These are phyloP conservation scores for Leptographium flavum DNA, from an alignment of 2,329 filamentous ascomycete species.

Conservation along the genomic window DNA sequence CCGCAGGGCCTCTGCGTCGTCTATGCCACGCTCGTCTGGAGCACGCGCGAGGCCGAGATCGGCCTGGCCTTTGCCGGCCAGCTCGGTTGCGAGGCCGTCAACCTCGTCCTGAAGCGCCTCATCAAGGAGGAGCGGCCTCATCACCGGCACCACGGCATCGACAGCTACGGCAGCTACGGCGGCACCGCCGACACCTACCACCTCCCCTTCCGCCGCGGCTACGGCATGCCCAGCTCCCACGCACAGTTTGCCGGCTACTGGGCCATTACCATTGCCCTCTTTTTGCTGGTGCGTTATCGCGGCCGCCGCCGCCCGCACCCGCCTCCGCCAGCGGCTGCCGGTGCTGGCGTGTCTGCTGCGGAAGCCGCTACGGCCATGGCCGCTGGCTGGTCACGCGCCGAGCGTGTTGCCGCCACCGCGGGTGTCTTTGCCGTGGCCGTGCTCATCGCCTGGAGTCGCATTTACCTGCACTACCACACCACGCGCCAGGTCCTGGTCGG, in stretches of 20 bases:
- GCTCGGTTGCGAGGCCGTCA: constrained; percentile 78
- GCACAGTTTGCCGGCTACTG: constrained; percentile 93
- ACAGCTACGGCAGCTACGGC: background rate
- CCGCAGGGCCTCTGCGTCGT: constrained; percentile 83
- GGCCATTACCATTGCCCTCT: constrained; percentile 68
- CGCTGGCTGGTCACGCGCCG: constrained; percentile 37
- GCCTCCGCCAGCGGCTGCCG: background rate
- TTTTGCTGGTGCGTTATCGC: constrained; percentile 67
- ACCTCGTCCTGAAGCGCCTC: constrained; percentile 76
- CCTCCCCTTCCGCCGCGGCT: constrained; percentile 35
- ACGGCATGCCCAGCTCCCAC: constrained; percentile 93
- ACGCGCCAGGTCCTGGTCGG: constrained; percentile 76
- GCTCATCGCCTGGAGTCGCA: constrained; percentile 64
- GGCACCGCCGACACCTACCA: background rate
- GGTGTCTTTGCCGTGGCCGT: constrained; percentile 47
- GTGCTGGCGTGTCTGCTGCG: no score
- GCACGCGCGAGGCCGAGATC: constrained; percentile 81
- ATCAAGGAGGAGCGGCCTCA: constrained; percentile 85
- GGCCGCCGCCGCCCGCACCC: constrained; percentile 21
- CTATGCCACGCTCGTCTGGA: constrained; percentile 83
- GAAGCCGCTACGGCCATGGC: background rate
- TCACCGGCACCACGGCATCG: constrained; percentile 43
- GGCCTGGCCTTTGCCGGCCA: constrained; percentile 83
- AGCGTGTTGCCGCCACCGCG: constrained; percentile 41
- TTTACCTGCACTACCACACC: constrained; percentile 92